A percentile compares a stretch with the other conserved stretches of the same genome.
phyloP scores from a whole-genome alignment of 768 basidiomycete species.

The Hirschioporus abietinus region DNA sequence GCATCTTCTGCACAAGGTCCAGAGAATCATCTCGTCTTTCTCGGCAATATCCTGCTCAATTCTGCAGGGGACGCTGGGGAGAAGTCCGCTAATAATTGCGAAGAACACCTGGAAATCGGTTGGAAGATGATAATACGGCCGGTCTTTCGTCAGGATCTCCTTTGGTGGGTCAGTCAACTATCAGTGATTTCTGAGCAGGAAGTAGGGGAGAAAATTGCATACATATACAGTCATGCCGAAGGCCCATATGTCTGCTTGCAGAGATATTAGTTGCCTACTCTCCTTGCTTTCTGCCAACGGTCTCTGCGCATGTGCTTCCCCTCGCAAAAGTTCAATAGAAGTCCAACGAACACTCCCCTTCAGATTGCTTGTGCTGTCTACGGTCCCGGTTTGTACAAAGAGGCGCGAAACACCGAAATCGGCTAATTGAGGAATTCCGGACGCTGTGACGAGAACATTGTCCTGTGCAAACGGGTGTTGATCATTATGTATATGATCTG shows the following conservation, averaged over 20 bases:
- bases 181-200: background rate
- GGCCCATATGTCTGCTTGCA: slow-evolving; percentile 1
- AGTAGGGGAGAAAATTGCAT: background rate
- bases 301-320: background rate
- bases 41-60: background rate
- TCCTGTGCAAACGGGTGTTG: background rate
- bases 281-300: background rate
- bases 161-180: background rate
- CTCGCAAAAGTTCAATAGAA: background rate
- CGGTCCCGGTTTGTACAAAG: background rate
- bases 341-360: slow-evolving; percentile 3
- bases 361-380: background rate
- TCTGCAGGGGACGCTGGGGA: background rate
- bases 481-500: background rate
- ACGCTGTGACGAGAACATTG: slow-evolving; percentile 3
- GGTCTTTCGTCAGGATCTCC: background rate
- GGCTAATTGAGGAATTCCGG: background rate
- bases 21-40: background rate
- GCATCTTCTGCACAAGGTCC: background rate
- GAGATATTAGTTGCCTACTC: background rate
- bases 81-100: background rate
- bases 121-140: background rate
- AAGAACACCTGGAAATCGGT: background rate
- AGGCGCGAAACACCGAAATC: slow-evolving; percentile 1
- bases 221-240: slow-evolving; percentile 3